phyloP scores from a whole-genome alignment of 2,329 filamentous ascomycete genomes.

The Penicillium sp. region DNA sequence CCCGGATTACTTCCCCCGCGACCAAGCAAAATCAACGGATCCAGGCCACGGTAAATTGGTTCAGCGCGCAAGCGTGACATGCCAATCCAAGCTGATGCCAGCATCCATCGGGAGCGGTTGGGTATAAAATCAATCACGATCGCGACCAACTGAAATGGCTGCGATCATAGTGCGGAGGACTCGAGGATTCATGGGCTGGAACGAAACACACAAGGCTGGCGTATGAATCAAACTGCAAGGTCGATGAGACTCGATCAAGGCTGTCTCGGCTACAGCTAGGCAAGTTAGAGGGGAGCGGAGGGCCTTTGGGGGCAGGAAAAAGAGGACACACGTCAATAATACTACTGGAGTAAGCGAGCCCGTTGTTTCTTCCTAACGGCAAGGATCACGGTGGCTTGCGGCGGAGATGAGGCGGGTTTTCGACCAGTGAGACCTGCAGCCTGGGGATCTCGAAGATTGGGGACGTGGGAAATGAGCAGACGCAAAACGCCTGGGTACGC shows the following conservation, averaged over 20 bases:
- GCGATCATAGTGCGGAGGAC: conserved; percentile 7
- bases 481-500: too few relatives aligned
- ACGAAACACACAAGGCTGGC: conserved; percentile 12
- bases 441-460: background rate
- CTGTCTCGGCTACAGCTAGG: background rate
- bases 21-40: background rate
- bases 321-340: background rate
- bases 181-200: conserved; percentile 1
- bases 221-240: conserved; percentile 2
- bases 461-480: too few relatives aligned
- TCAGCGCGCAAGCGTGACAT: conserved; percentile 1
- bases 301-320: background rate
- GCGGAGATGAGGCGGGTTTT: background rate
- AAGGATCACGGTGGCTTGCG: too few relatives aligned
- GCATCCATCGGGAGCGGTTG: conserved; percentile 14
- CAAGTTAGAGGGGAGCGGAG: too few relatives aligned
- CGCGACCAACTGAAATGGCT: conserved; percentile 4
- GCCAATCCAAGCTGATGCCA: conserved; percentile 11
- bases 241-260: background rate
- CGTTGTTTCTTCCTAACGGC: too few relatives aligned
- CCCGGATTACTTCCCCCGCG: too few relatives aligned
- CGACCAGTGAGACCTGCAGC: background rate
- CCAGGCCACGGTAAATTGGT: background rate
- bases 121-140: conserved; percentile 23
- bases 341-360: too few relatives aligned